Evolutionary conservation across 805 yeast genomes (phyloP), one percentile per base, ranked within the genome.

Genomic region (Candida cerambycidarum): DNA sequence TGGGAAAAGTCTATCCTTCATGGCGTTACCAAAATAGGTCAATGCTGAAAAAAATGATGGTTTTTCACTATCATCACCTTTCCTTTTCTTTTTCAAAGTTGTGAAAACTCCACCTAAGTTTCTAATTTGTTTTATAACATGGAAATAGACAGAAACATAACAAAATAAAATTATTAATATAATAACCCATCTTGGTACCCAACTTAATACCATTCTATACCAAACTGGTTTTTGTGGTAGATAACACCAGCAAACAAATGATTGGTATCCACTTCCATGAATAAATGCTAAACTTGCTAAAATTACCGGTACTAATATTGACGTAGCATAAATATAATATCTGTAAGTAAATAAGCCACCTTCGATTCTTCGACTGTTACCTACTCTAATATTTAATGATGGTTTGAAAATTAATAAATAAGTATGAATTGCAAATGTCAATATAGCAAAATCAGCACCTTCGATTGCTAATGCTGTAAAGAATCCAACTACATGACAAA

Each of bases 391-490:
- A 24, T 62, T 57, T 19, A 69, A 55, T 21, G 68, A 71, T 1
- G 92, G 88, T 45, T 70, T 67, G 60, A 87, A 85, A 4, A 89
- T 83, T 23, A 88, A 65, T 32, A 89, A 57, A 19, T 80, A 87
- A 8, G 92, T 84, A 62, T 89, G 96, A 12, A 89, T 63, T 1
- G 97, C 96, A 63, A 89, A 85, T 27, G 83, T 75, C 24, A 88
- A 66, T 40, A 89, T 89, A 13, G 93, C 89, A 27, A 88, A 57
- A 62, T 89, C 97, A 1, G 90, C 89, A 15, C 95, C 95, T 61
- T 87, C 95, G 11, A 85, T 83, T 16, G 88, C 75, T 30, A 82
- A 72, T 3, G 90, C 86, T 1, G 95, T 85, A 61, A 87, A 81
- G 70, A 85, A 89, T 2, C 96, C 96, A 27, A 84, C 74, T 4